Evolutionary conservation across 139 green algal species (phyloP), one percentile per base, ranked within the genome.

Genomic region (Astrephomene gubernaculifera): DNA sequence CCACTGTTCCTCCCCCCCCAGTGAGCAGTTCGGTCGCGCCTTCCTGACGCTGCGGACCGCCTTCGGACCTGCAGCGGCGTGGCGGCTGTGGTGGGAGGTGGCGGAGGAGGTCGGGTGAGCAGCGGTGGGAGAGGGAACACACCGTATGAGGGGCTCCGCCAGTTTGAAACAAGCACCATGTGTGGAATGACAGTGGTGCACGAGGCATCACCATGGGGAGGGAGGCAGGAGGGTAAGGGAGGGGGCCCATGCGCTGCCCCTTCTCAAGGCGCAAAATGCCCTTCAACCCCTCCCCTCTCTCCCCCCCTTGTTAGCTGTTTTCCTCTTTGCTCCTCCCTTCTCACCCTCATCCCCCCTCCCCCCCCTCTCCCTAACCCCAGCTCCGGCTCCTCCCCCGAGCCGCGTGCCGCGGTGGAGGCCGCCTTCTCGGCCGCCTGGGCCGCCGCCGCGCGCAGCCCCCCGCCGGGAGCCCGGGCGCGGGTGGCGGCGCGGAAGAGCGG

Each of bases 21-120:
- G 65, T 9, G 89, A 92, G 82, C 82, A n/a, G 33, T 90, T 91
- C n/a, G 82, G 78, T 6, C 90, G 85, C 39, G 87, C 76, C 45
- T 87, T 89, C 36, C 27, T 87, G 4, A 89, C 86, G 7, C 38
- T 93, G 25, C 45, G 71, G 4, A 60, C 78, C 39, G 79, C 86
- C 4, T 90, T 90, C 76, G 87, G 90, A 4, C 44, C 25, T 6
- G n/a, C 38, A 6, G 65, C 85, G 10, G 90, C 87, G 0, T 91
- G 81, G 68, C 64, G 63, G 14, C 86, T 91, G 71, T 93, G 87
- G 87, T 25, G 53, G 24, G 10, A 61, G 0, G 27, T 88, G 29
- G 54, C 33, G 21, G 44, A 61, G 29, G 1, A 17, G 14, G n/a
- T 44, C 19, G 21, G 49, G 72, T 79, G 45, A 84, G 73, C 41